phyloP scores from a whole-genome alignment of 2,329 filamentous ascomycete genomes.

The Cladophialophora yegresii region DNA sequence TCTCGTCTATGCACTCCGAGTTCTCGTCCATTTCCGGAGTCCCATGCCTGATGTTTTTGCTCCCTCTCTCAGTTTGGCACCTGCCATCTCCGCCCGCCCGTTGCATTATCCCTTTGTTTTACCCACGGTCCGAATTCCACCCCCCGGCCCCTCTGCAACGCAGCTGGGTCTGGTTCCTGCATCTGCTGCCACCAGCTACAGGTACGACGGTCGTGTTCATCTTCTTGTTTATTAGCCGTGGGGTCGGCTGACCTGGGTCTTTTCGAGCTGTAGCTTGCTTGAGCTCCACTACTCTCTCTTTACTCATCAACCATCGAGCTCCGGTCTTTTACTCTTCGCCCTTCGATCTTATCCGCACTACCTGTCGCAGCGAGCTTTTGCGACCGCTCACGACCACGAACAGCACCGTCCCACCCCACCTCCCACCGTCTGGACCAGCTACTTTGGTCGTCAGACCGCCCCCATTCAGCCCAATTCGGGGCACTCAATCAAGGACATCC shows the following conservation, averaged over 20 bases:
- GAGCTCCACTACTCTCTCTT: background rate
- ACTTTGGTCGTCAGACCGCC: background rate
- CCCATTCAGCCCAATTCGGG: slow-evolving; percentile 5
- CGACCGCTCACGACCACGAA: background rate
- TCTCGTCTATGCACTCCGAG: background rate
- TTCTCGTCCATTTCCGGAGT: background rate
- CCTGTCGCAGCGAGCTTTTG: background rate
- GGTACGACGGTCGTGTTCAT: background rate
- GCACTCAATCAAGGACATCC: slow-evolving; percentile 12
- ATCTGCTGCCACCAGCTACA: background rate
- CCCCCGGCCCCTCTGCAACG: background rate
- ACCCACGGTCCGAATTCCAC: background rate
- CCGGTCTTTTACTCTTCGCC: background rate
- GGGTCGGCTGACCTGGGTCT: slow-evolving; percentile 8
- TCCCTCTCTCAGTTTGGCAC: background rate
- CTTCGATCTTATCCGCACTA: background rate
- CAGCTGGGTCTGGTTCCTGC: slow-evolving; percentile 15
- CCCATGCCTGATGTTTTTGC: background rate
- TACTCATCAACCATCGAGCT: background rate
- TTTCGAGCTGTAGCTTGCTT: background rate
- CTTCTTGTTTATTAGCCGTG: background rate
- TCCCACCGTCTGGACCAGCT: background rate
- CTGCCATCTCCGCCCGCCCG: slow-evolving; percentile 2
- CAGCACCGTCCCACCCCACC: background rate
- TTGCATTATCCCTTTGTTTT: background rate